Conservation (phyloP, 371 early-diverging fungal genomes). For the Dinochytrium kinnereticum region DNA sequence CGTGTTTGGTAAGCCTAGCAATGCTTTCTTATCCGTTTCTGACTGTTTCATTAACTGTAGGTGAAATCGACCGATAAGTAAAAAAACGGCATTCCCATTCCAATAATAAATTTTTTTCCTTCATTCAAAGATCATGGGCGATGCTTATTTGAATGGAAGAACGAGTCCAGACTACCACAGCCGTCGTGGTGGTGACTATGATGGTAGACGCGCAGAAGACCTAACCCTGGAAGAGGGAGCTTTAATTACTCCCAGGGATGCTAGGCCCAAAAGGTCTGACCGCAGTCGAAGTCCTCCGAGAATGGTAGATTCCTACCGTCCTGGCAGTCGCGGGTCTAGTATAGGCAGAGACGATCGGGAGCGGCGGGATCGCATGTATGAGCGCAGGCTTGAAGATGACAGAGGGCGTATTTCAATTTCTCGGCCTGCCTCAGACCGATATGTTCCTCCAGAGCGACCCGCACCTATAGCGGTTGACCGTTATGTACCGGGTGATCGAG, state of each 20-base stretch:
- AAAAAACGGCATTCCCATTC: background rate
- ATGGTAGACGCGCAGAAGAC: too few species aligned
- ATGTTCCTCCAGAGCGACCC: too few species aligned
- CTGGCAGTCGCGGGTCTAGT: background rate
- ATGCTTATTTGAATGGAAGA: too few species aligned
- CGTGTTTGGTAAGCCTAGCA: constrained; percentile 80
- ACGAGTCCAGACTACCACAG: too few species aligned
- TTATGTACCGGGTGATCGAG: background rate
- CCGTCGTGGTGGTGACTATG: too few species aligned
- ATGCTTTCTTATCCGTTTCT: too few species aligned
- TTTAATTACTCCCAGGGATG: too few species aligned
- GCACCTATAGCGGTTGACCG: background rate
- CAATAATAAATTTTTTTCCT: background rate
- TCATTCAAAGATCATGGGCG: too few species aligned
- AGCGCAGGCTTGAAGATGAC: background rate
- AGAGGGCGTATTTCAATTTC: background rate
- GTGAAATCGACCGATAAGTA: constrained; percentile 37
- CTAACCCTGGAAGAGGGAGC: too few species aligned
- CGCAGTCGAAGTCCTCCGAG: constrained; percentile 1
- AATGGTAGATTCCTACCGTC: constrained; percentile 1
- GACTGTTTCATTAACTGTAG: constrained; percentile 1
- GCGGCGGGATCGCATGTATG: background rate
- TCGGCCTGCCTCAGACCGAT: background rate
- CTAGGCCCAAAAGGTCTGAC: background rate
- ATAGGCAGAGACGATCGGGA: background rate